Evolutionary conservation across 768 basidiomycete genomes (phyloP), one percentile per base, ranked within the genome.

Genomic region (Tylopilus rubrobrunneus): DNA sequence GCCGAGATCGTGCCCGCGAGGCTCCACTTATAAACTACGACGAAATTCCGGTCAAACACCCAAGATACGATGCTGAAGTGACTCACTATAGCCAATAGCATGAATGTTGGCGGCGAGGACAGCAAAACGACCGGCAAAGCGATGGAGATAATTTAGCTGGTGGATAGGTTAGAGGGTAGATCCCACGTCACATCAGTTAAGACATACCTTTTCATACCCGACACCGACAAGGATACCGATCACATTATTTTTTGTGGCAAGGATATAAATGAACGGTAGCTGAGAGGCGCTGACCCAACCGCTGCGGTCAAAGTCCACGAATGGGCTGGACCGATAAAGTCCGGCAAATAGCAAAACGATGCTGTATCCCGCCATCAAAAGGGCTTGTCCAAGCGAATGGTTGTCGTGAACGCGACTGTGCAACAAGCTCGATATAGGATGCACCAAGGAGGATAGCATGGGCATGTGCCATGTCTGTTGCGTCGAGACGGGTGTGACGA

Each of bases 121-220:
- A 4, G 84, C 67, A 42, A 86, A 62, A 21, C 75, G 67, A 1
- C 87, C 89, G 10, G 77, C 72, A 60, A 84, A 81, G 25, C 89
- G 83, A 69, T 92, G 90, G 7, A 91, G 67, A 65, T 78, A 89
- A 68, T 92, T 89, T 43, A 91, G 71, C 85, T 89, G 51, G 42
- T 3, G 6, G 47, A 39, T 36, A 15, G n/a, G n/a, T 39, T 19
- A 39, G 39, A 39, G 17, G 8, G 3, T 5, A 8, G 7, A n/a
- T 39, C 39, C 7, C 7, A 0, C 2, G 9, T 37, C 2, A 37
- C 27, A 2, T 5, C 6, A 5, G 42, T 5, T 7, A 29, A 27
- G 49, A 39, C 56, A 42, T 45, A 86, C 86, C 74, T 82, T 83
- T 66, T 86, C 85, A 64, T 91, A 91, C 17, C 84, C 81, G 33